Evolutionary conservation across 805 yeast genomes (phyloP).

Genomic region (Starmerella powellii): DNA sequence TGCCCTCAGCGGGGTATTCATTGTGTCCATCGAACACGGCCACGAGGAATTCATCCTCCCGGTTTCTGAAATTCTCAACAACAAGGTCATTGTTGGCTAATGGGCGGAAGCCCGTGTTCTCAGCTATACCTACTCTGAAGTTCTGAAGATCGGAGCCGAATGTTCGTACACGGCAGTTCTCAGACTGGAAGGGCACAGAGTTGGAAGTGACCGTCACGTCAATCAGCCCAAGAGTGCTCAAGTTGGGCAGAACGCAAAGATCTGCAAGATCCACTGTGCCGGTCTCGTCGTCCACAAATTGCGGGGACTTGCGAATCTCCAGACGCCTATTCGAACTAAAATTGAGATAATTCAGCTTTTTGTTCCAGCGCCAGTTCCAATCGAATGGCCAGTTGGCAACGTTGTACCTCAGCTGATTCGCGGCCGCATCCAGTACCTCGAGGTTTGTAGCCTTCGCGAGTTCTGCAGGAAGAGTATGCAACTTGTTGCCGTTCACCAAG

Average conservation of each 20-base stretch:
- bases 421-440: conserved; percentile 75
- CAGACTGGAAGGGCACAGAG: conserved; percentile 76
- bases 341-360: conserved; percentile 62
- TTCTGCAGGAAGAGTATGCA: conserved; percentile 82
- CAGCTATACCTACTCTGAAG: conserved; percentile 85
- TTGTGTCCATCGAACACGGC: conserved; percentile 75
- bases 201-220: conserved; percentile 89
- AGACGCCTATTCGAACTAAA: conserved; percentile 86
- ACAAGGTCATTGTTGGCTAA: conserved; percentile 75
- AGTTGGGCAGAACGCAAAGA: conserved; percentile 58
- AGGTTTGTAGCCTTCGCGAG: conserved; percentile 53
- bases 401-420: conserved; percentile 79
- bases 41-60: conserved; percentile 65
- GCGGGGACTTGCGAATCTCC: conserved; percentile 49
- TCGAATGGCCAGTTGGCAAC: conserved; percentile 91
- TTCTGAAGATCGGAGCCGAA: conserved; percentile 68
- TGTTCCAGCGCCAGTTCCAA: conserved; percentile 93
- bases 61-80: conserved; percentile 75
- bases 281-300: conserved; percentile 27
- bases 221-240: conserved; percentile 73
- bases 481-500: conserved; percentile 69
- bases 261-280: conserved; percentile 36
- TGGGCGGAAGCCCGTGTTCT: conserved; percentile 56
- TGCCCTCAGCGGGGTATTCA: conserved; percentile 33
- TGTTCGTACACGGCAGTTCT: conserved; percentile 75